phyloP scores from a whole-genome alignment of 1,284 basidiomycete species.

The Stereum hirsutum region DNA sequence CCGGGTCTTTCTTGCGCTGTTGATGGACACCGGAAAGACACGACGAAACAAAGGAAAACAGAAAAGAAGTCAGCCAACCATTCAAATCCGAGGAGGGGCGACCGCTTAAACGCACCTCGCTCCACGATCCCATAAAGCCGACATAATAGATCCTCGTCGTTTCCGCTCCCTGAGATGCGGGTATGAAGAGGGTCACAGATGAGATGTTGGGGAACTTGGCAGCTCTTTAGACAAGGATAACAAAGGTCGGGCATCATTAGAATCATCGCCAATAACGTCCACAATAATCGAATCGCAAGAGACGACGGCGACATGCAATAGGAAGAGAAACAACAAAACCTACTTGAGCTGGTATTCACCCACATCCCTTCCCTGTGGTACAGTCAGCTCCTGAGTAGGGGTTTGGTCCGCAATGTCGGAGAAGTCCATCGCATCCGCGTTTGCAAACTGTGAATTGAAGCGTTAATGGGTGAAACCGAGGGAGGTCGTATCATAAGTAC shows the following conservation, averaged over 20 bases:
- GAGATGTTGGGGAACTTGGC: constrained; percentile 72
- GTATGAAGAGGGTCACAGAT: constrained; percentile 67
- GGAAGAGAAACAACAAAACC: constrained; percentile 10
- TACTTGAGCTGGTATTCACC: constrained; percentile 71
- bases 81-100: neutral
- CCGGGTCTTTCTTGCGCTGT: constrained; percentile 58
- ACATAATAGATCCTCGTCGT: constrained; percentile 63
- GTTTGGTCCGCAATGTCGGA: constrained; percentile 51
- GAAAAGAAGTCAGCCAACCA: neutral
- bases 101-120: constrained; percentile 37
- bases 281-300: too few species aligned
- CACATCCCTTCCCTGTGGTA: constrained; percentile 60
- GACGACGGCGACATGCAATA: neutral
- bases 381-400: constrained; percentile 59
- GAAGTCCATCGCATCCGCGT: constrained; percentile 67
- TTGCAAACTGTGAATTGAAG: constrained; percentile 46
- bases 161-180: constrained; percentile 65
- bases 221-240: constrained; percentile 43
- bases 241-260: too few species aligned
- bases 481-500: constrained; percentile 13
- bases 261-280: too few species aligned
- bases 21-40: constrained; percentile 4
- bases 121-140: constrained; percentile 74
- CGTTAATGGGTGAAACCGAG: neutral
- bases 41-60: neutral